Base-by-base conservation (phyloP, 2,329 filamentous ascomycete genomes). In the Colletotrichum chlorophyti region DNA sequence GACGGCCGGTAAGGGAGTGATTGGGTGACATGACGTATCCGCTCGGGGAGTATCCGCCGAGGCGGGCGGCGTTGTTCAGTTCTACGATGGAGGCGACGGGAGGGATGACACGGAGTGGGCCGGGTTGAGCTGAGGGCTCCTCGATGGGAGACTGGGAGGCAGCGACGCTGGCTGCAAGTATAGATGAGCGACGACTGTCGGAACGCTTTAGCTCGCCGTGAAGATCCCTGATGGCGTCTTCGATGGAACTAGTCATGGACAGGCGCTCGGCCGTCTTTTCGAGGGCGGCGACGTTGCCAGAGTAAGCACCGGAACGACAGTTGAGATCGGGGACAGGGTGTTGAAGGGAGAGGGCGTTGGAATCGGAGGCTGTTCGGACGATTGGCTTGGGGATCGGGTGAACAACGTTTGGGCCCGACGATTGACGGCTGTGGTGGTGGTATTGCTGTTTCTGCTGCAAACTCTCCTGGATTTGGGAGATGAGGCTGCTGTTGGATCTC, bases 191-290 rank as follows among this genome's bases (percentile, higher is more conserved):
- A 61, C 84, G 81, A 68, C 86, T 91, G 68, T 90, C 89, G 68
- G 80, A 84, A 64, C 85, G 82, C 74, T 91, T 91, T 68, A 90
- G 78, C 72, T 91, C 87, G 60, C 85, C 79, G 72, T 91, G 87
- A 64, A 91, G 79, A 67, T 89, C 85, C 58, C 89, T 84, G 66
- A 93, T 93, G 65, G 91, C 89, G 76, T 90, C 85, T 66, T 90
- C 89, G 68, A 93, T 90, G 61, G 90, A 91, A 62, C 87, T 90
- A 54, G 86, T 88, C 76, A 84, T 83, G 65, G 88, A 91, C 71
- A 93, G 79, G 63, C 86, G 83, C 73, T 93, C 90, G 45, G 90
- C 90, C 10, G 86, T 88, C 64, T 89, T 87, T 73, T 94, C 90
- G 62, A 93, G 83, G 46, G 87, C 84, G 64, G 88, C 86, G 62